These are phyloP conservation scores for Penicillium crystallinum DNA, from an alignment of 495 filamentous ascomycete species.

Conservation along the genomic window DNA sequence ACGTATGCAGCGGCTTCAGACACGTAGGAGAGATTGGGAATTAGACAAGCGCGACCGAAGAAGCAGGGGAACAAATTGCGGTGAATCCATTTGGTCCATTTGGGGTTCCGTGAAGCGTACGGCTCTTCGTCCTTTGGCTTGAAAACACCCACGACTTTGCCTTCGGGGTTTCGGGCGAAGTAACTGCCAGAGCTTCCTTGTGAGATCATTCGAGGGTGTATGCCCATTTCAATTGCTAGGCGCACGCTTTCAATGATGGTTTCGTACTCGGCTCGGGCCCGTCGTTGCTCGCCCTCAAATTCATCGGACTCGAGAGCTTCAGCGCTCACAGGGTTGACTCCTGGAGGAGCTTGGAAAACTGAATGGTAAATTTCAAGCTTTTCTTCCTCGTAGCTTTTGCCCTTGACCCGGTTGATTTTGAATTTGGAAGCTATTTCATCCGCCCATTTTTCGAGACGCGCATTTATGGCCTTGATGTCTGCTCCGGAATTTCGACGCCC, in stretches of 20 bases:
- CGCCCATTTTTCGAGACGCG: conserved; percentile 91
- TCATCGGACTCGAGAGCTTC: conserved; percentile 63
- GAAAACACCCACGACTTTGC: conserved; percentile 95
- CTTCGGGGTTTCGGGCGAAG: conserved; percentile 86
- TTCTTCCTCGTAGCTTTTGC: conserved; percentile 72
- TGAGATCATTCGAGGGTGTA: conserved; percentile 92
- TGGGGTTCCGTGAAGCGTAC: conserved; percentile 85
- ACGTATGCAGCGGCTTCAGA: conserved; percentile 97
- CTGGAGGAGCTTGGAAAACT: conserved; percentile 88
- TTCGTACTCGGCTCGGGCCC: conserved; percentile 79
- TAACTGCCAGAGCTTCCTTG: conserved; percentile 97
- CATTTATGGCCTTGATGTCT: conserved; percentile 98
- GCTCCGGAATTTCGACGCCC: conserved; percentile 80
- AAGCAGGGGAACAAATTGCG: conserved; percentile 93
- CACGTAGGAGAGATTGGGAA: conserved; percentile 98
- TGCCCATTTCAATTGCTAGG: conserved; percentile 80
- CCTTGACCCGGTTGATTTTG: conserved; percentile 77
- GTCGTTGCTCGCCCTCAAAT: conserved; percentile 48
- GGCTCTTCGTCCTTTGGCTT: conserved; percentile 99
- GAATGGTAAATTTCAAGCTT: conserved; percentile 94
- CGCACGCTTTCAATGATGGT: conserved; percentile 85
- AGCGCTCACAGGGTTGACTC: conserved; percentile 69
- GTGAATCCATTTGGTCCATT: conserved; percentile 96
- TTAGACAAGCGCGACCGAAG: conserved; percentile 92
- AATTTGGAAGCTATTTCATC: conserved; percentile 98